Evolutionary conservation across 805 yeast genomes (phyloP).

Genomic region (Nakazawaea ambrosiae): DNA sequence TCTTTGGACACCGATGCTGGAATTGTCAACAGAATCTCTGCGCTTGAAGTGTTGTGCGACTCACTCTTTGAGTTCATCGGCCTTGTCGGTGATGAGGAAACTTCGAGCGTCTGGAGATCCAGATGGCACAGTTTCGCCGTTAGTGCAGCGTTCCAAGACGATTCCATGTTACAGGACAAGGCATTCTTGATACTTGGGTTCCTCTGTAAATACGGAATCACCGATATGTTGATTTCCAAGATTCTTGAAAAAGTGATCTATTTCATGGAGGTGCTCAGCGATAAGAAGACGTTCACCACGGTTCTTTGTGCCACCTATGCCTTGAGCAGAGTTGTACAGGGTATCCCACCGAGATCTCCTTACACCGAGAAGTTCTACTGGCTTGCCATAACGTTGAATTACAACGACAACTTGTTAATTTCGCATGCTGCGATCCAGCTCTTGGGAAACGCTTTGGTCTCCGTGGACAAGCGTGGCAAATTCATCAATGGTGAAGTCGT

Average conservation of each 20-base stretch:
- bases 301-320: conserved; percentile 34
- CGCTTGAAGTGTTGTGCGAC: conserved; percentile 55
- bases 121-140: conserved; percentile 61
- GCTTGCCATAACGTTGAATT: conserved; percentile 25
- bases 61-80: conserved; percentile 45
- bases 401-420: conserved; percentile 19
- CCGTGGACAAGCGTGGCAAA: conserved; percentile 24
- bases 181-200: conserved; percentile 67
- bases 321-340: conserved; percentile 39
- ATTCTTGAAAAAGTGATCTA: conserved; percentile 15
- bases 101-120: conserved; percentile 48
- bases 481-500: conserved; percentile 18
- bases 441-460: conserved; percentile 27
- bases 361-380: conserved; percentile 45
- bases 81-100: conserved; percentile 37
- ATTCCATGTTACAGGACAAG: conserved; percentile 57
- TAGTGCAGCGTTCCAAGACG: conserved; percentile 50
- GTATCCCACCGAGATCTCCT: conserved; percentile 36
- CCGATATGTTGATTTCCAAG: conserved; percentile 41
- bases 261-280: conserved; percentile 16
- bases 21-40: conserved; percentile 33
- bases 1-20: conserved; percentile 25
- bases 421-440: conserved; percentile 27
- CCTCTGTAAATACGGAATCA: conserved; percentile 54
- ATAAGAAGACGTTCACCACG: conserved; percentile 17